Evolutionary conservation across 2,329 filamentous ascomycete genomes (phyloP), one percentile per base, ranked within the genome.

Genomic region (Cladophialophora exuberans): DNA sequence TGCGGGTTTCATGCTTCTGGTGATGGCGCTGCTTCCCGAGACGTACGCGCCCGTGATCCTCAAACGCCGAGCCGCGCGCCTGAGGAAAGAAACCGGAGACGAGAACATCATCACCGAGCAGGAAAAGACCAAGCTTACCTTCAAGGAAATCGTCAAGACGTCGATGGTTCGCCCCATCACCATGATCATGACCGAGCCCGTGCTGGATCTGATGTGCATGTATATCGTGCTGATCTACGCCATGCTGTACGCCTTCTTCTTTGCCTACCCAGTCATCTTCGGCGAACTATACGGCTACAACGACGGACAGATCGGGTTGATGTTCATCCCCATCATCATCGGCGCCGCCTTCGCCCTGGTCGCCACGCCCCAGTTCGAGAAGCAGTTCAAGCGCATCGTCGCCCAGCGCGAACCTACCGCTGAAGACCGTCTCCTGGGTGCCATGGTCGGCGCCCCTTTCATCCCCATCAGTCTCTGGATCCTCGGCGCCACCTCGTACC

Each of bases 311-410:
- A 91, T 89, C 0, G 90, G 90, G 43, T 78, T 95, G 13, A 93
- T 93, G 87, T 95, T 94, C 71, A 91, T 94, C 59, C 89, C 89
- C 1, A 71, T 94, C 41, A 88, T 89, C 7, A 75, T 93, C 18
- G 89, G 89, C 46, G 88, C 83, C 53, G 84, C 82, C 13, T 86
- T 83, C 62, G 75, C 71, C 25, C 47, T 84, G 9, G 82, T 85
- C 54, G 85, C 86, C 65, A 83, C 85, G 67, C 80, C 82, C 0
- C 73, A 85, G 15, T 70, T 86, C 17, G 85, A 85, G 63, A 86
- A 86, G 62, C 74, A 86, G 10, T 83, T 81, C 51, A 54, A 43
- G 36, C 38, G 20, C 10, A 48, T 93, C n/a, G 45, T 44, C 17
- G 59, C 3, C 57, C 61, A 1, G 42, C 70, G n/a, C 33, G 47